Base-by-base conservation (phyloP, 345 rosid species). In the Acer campestre region DNA sequence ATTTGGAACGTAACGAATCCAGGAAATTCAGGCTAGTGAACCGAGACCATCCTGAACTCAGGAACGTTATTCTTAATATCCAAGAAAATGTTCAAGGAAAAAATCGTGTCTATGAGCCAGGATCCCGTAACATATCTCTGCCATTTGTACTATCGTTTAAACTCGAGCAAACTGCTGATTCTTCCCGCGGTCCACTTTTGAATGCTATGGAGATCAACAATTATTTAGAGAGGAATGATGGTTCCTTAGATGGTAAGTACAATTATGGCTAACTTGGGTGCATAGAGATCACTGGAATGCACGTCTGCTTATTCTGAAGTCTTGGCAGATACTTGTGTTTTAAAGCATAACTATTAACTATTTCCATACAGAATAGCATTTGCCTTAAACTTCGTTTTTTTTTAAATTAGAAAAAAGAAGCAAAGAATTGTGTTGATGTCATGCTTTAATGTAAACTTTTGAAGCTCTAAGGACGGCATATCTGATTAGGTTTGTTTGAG, bases 191-290 rank as follows among this genome's bases (percentile, higher is more conserved):
- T 18, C 99, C 99, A 0, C 94, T 97, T 77, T 56, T 97, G 83
- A 97, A 94, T 86, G 99, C 99, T 35, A 86, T 97, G 91, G 99
- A 97, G 91, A 89, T 97, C 65, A 80, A 85, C 83, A 85, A 81
- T 66, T 90, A 93, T 82, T 68, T 92, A 68, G 87, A 82, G 91
- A 92, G 83, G 81, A 91, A 86, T 51, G 91, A 86, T 49, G 99
- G 98, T 68, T 93, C 97, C 2, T 46, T 76, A 53, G 99, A 97
- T 71, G 93, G 99, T 97, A 79, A 81, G 92, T 70, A 59, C 51
- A 74, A 27, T 22, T 67, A 74, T 11, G 20, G 55, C 78, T 78
- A 51, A 27, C 80, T 73, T 64, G 35, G 67, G 48, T 27, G 44
- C 46, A 18, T 58, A 48, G 16, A 2, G 4, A n/a, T 25, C 27